Evolutionary conservation across 805 yeast species (phyloP).

Genomic region (Candida montana): DNA sequence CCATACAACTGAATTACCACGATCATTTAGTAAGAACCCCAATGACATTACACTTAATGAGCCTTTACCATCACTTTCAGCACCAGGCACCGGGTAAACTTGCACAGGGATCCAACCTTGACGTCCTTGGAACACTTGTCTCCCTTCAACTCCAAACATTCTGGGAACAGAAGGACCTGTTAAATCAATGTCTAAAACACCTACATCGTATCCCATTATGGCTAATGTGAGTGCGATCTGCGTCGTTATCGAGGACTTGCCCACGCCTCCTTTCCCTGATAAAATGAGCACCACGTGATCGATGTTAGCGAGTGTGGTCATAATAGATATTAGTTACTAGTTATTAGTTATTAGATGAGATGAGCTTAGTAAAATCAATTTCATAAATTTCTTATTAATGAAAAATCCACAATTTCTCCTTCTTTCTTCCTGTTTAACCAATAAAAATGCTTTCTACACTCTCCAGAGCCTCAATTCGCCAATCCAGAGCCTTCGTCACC

Average conservation of each 20-base stretch:
- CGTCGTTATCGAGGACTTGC: constrained; percentile 92
- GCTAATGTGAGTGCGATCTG: constrained; percentile 85
- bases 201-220: constrained; percentile 71
- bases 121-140: constrained; percentile 73
- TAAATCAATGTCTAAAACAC: constrained; percentile 89
- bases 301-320: constrained; percentile 36
- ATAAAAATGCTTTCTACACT: neutral
- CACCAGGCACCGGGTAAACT: constrained; percentile 28
- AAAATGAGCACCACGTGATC: constrained; percentile 77
- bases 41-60: constrained; percentile 61
- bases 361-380: too few species aligned
- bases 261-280: constrained; percentile 97
- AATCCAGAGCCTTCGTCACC: neutral
- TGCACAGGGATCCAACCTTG: constrained; percentile 92
- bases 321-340: too few species aligned
- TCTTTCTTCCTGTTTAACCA: neutral
- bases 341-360: too few species aligned
- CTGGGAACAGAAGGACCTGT: constrained; percentile 97
- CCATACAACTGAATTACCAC: constrained; percentile 95
- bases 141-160: constrained; percentile 85
- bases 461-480: neutral
- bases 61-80: constrained; percentile 15
- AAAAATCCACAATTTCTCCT: too few species aligned
- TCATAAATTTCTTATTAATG: too few species aligned
- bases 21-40: constrained; percentile 77